Evolutionary conservation across 164 flowering plant species (phyloP).

Genomic region (Magnolia kwangsiensis): DNA sequence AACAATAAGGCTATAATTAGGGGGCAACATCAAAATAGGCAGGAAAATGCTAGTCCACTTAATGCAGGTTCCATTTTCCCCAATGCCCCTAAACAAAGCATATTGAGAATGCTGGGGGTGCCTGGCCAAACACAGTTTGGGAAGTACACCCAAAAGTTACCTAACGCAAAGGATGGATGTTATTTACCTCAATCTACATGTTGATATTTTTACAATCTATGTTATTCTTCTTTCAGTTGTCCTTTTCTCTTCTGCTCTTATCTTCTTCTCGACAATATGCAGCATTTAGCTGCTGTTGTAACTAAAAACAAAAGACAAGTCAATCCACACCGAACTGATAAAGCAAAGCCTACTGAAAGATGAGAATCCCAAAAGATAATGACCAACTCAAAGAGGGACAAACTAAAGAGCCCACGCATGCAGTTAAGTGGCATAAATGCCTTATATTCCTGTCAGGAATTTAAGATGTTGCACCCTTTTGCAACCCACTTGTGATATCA

Average conservation of each 20-base stretch:
- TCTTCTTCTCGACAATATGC: constrained; percentile 33
- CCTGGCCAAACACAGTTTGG: too few species aligned
- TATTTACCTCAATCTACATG: constrained; percentile 15
- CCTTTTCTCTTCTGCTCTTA: constrained; percentile 9
- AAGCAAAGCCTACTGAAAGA: neutral
- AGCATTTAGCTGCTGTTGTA: constrained; percentile 57
- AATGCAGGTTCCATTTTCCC: neutral
- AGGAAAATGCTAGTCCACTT: neutral
- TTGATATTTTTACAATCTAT: neutral
- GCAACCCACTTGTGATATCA: neutral
- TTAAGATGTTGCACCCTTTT: neutral
- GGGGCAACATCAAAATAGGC: too few species aligned
- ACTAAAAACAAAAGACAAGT: constrained; percentile 31
- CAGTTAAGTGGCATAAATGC: neutral
- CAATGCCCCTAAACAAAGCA: neutral
- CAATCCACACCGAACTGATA: neutral
- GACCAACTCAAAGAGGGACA: neutral
- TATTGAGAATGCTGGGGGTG: too few species aligned
- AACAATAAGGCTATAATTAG: too few species aligned
- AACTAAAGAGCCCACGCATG: neutral
- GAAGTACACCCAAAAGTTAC: neutral
- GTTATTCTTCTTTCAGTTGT: constrained; percentile 1
- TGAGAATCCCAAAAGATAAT: neutral
- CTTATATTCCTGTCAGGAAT: neutral
- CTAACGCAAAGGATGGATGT: neutral